Conservation (phyloP, 805 yeast species). For the Saturnispora halmiae region DNA sequence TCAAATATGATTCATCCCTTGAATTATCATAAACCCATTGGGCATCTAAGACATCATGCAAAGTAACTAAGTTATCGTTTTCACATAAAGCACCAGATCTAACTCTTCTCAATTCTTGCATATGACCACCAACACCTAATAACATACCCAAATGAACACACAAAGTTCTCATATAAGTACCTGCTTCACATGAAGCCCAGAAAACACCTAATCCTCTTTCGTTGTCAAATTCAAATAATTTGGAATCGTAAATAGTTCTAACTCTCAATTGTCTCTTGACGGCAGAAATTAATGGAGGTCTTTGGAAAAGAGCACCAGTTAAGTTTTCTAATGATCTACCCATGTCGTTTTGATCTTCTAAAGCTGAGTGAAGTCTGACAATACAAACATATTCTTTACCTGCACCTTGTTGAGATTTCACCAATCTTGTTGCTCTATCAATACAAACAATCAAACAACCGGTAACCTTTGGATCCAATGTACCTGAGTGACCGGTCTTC, state of each 20-base stretch:
- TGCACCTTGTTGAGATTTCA: conserved; percentile 98
- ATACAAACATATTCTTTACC: conserved; percentile 99
- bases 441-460: conserved; percentile 98
- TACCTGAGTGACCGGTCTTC: conserved; percentile 98
- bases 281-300: conserved; percentile 98
- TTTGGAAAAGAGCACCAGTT: conserved; percentile 97
- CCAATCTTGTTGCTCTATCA: conserved; percentile 96
- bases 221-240: conserved; percentile 91
- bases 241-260: conserved; percentile 94
- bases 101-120: conserved; percentile 99
- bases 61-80: conserved; percentile 83
- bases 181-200: conserved; percentile 99
- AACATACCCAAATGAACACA: conserved; percentile 99
- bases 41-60: conserved; percentile 96
- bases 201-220: conserved; percentile 95
- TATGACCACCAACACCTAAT: conserved; percentile 97
- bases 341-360: conserved; percentile 80
- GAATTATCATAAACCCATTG: conserved; percentile 97
- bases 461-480: conserved; percentile 93
- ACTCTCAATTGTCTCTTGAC: conserved; percentile 98
- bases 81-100: conserved; percentile 95
- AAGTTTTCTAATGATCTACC: conserved; percentile 83
- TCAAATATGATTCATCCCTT: conserved; percentile 89
- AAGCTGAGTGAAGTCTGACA: conserved; percentile 87
- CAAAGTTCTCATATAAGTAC: conserved; percentile 98